Evolutionary conservation across 2,329 filamentous ascomycete species (phyloP), one percentile per base, ranked within the genome.

Genomic region (Alternaria atra): DNA sequence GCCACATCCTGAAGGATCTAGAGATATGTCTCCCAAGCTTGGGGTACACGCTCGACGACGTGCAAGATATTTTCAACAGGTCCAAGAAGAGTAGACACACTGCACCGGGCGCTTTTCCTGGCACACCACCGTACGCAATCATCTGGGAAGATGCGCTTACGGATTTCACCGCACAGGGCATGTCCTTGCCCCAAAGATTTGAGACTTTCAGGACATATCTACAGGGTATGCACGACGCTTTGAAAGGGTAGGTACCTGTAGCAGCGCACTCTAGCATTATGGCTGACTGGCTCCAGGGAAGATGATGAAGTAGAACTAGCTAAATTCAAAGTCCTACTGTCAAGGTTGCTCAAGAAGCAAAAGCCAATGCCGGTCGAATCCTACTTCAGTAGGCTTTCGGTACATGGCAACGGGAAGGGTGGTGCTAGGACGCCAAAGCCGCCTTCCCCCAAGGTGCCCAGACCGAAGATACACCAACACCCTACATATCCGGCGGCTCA

Each of bases 121-220:
- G 78, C 29, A 77, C 74, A 43, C 75, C 79, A 40, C 71, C 79
- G 30, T 85, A 85, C 67, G 78, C 80, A 57, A 76, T 80, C 29
- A 81, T 84, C 29, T 89, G 86, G 86, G 73, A 80, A 37, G 80
- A 84, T 46, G 73, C 87, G 34, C 77, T 80, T 60, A 69, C 76
- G 12, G 80, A 80, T 51, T 82, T 87, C 64, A 80, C 78, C 61
- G 68, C 75, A 12, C 80, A 86, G 68, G 79, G 82, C 4, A 80
- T 81, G 48, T 74, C 80, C 8, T 71, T 89, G 34, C 73, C 77
- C 10, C 76, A 79, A 35, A 81, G 86, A 25, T 72, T 89, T 32
- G 79, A 82, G 32, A 79, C 81, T 61, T 87, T 86, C 70, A 80
- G 81, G 52, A 74, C 77, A 7, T 85, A 86, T 67, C 68, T 87